These are phyloP conservation scores for Ophiostoma populinum DNA, from an alignment of 2,329 filamentous ascomycete species.

Conservation along the genomic window DNA sequence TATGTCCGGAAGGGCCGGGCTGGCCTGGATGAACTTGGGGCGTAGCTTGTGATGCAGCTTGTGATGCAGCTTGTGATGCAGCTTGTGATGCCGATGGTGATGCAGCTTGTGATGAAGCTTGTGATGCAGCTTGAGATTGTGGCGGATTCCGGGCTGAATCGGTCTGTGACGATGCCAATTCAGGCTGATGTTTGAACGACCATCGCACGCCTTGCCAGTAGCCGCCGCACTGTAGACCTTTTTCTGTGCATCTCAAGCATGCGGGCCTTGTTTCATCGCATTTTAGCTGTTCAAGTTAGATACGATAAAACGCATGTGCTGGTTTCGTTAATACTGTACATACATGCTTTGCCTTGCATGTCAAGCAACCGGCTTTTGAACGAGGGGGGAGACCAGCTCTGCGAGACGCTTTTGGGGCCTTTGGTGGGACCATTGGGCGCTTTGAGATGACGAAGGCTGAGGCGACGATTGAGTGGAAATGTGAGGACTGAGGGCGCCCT, in stretches of 20 bases:
- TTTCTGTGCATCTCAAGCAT: not conserved
- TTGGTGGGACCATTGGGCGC: slow-evolving; percentile 1
- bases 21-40: no score
- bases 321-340: not conserved
- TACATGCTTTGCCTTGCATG: slow-evolving; percentile 1
- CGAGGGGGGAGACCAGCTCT: slow-evolving; percentile 3
- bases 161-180: no score
- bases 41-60: no score
- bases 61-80: no score
- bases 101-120: no score
- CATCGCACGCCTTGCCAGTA: slow-evolving; percentile 2
- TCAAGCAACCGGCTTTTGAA: slow-evolving; percentile 2
- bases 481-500: no score
- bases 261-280: slow-evolving; percentile 1
- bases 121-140: no score
- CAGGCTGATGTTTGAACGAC: slow-evolving; percentile 1
- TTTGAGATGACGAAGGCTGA: no score
- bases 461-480: no score
- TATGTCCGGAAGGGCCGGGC: no score
- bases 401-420: slow-evolving; percentile 1
- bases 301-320: not conserved
- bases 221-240: not conserved
- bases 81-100: no score
- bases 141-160: no score
- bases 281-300: not conserved